Evolutionary conservation across 805 yeast species (phyloP).

Genomic region (Saturnispora bothae): DNA sequence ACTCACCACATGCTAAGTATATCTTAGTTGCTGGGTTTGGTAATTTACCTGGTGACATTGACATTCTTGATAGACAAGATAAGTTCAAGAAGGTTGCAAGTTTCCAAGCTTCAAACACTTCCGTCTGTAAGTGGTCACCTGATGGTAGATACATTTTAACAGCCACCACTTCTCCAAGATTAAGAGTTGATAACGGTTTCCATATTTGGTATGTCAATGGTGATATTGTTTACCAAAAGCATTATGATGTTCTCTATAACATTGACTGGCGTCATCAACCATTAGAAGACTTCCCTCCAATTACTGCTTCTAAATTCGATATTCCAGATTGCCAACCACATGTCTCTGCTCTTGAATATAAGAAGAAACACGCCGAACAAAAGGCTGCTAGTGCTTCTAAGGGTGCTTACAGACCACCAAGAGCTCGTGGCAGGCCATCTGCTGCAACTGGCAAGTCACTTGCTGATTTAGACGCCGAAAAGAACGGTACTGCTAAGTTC

Average conservation of each 20-base stretch:
- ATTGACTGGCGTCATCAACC: slow-evolving; percentile 78
- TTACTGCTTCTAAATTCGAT: slow-evolving; percentile 32
- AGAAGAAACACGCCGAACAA: slow-evolving; percentile 30
- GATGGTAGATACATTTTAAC: slow-evolving; percentile 89
- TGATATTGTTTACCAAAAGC: slow-evolving; percentile 63
- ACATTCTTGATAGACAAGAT: slow-evolving; percentile 84
- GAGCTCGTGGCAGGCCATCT: slow-evolving; percentile 52
- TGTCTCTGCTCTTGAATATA: slow-evolving; percentile 51
- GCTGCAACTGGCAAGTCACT: slow-evolving; percentile 37
- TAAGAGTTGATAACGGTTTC: slow-evolving; percentile 92
- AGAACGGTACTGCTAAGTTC: slow-evolving; percentile 9
- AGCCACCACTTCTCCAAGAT: slow-evolving; percentile 94
- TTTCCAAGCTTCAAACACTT: slow-evolving; percentile 87
- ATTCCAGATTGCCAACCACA: slow-evolving; percentile 54
- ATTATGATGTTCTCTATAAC: slow-evolving; percentile 68
- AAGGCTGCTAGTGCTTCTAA: slow-evolving; percentile 8
- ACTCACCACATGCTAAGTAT: slow-evolving; percentile 89
- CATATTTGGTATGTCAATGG: slow-evolving; percentile 92
- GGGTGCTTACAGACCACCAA: slow-evolving; percentile 90
- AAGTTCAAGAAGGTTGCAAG: slow-evolving; percentile 70
- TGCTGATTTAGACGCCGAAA: slow-evolving; percentile 44
- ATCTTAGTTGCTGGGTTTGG: slow-evolving; percentile 96
- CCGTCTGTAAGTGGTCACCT: slow-evolving; percentile 97
- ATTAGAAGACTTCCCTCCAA: slow-evolving; percentile 42
- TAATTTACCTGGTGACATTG: slow-evolving; percentile 92